Evolutionary conservation across 2,329 filamentous ascomycete genomes (phyloP).

Genomic region (Aspergillus unguis): DNA sequence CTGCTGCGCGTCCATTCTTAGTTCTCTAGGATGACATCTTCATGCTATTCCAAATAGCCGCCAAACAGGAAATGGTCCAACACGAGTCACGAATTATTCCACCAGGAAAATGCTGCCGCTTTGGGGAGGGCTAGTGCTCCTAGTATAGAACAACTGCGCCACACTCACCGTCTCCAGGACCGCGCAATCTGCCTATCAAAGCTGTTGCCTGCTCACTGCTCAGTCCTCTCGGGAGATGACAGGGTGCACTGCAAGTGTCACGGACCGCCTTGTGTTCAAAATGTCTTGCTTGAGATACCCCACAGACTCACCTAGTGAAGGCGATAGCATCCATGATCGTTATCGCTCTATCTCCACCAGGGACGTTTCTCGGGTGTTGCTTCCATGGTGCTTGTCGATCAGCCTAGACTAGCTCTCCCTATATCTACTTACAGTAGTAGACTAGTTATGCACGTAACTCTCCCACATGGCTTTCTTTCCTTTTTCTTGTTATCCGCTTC

Average conservation of each 20-base stretch:
- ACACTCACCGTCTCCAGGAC: neutral
- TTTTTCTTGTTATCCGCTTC: constrained; percentile 17
- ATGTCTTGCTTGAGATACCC: constrained; percentile 1
- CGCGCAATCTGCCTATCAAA: constrained; percentile 14
- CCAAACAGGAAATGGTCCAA: constrained; percentile 9
- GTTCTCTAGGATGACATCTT: constrained; percentile 4
- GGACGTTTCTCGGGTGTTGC: constrained; percentile 18
- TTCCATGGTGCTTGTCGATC: constrained; percentile 18
- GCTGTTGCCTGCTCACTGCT: constrained; percentile 7
- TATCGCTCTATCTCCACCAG: constrained; percentile 2
- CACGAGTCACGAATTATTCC: neutral
- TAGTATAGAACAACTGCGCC: constrained; percentile 1
- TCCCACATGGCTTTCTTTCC: constrained; percentile 21
- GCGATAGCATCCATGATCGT: neutral
- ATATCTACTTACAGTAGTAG: no score
- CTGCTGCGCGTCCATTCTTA: no score
- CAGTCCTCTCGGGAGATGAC: constrained; percentile 21
- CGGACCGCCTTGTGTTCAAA: constrained; percentile 24
- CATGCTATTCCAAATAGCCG: constrained; percentile 11
- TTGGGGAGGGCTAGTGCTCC: no score
- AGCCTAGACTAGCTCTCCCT: neutral
- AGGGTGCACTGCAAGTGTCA: constrained; percentile 23
- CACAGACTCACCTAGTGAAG: neutral
- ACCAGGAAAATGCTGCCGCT: neutral
- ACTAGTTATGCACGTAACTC: neutral